Base-by-base conservation (phyloP, 257 asterid genomes). In the Ajuga chamaepitys region DNA sequence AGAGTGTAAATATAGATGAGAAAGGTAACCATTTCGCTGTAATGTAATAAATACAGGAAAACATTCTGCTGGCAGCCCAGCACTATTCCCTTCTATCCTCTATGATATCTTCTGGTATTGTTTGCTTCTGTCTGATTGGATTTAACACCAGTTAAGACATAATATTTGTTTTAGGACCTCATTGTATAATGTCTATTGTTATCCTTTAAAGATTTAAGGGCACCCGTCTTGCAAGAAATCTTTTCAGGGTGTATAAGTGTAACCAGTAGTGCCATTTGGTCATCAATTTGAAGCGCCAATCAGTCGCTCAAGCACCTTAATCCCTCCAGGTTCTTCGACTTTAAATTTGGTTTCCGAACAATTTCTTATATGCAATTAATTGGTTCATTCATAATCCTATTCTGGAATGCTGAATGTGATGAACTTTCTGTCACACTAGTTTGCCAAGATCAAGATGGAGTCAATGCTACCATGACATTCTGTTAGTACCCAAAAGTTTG, bases 1-100 rank as follows among this genome's bases (percentile, higher is more conserved):
- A 55, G 37, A 38, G 41, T 73, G 78, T 68, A 58, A 48, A 73
- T 58, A 53, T 58, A 66, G 63, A 75, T 65, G 44, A 45, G 41
- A 75, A 57, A 17, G 14, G 30, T 12, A 42, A 30, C 18, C 20
- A 51, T 21, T 41, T 70, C 54, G 25, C 48, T 62, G 17, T 58
- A n/a, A 56, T 67, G 12, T 67, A 12, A 4, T 40, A 4, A 44
- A 38, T 47, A 17, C 58, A 28, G 44, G 48, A 45, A 42, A 28
- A 7, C 45, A n/a, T n/a, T 56, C 12, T 55, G 58, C 21, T 55
- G 14, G 47, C 26, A 42, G 48, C 35, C 40, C 21, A 35, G 21
- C 8, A 5, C 5, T 9, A 13, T 14, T 18, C 63, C 30, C 63
- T 34, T 55, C 58, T 53, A 26, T 4, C 30, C 13, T 51, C 12